Evolutionary conservation across 2,329 filamentous ascomycete genomes (phyloP).

Genomic region (Hysterium pulicare): DNA sequence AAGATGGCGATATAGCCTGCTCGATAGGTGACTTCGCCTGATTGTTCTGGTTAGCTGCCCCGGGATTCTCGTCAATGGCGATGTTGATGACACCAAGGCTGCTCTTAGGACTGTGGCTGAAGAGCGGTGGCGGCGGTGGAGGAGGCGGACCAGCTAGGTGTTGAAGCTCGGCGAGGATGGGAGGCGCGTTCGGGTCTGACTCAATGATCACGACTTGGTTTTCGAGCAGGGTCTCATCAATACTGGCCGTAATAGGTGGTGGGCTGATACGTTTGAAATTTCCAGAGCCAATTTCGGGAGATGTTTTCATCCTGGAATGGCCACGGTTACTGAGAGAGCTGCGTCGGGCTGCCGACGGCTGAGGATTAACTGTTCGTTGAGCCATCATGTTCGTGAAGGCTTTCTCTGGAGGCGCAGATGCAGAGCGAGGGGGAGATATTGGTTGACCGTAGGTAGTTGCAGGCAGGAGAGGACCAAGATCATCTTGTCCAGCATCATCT

Average conservation of each 20-base stretch:
- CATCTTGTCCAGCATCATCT: conserved; percentile 42
- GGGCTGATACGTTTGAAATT: conserved; percentile 39
- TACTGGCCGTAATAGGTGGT: conserved; percentile 47
- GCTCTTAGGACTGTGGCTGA: conserved; percentile 15
- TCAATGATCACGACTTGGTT: conserved; percentile 45
- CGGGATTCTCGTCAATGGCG: conserved; percentile 41
- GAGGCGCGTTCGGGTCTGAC: conserved; percentile 40
- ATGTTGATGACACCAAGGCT: conserved; percentile 44
- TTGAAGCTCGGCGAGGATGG: conserved; percentile 59
- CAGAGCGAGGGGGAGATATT: conserved; percentile 37
- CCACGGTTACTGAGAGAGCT: conserved; percentile 35
- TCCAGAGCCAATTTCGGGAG: conserved; percentile 34
- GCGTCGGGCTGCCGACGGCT: conserved; percentile 24
- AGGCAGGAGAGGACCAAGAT: conserved; percentile 46
- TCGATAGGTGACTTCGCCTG: conserved; percentile 28
- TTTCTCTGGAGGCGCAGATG: conserved; percentile 49
- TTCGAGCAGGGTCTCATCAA: conserved; percentile 52
- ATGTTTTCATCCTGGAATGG: conserved; percentile 43
- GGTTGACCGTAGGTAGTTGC: conserved; percentile 47
- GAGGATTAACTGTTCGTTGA: conserved; percentile 20
- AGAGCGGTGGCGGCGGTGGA: conserved; percentile 45
- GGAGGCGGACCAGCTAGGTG: conserved; percentile 56
- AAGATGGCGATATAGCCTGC: conserved; percentile 16
- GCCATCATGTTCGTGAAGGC: conserved; percentile 19
- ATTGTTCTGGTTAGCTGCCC: conserved; percentile 17